Percentiles rank a stretch among this genome's conserved stretches.
Evolutionary conservation across 805 yeast genomes (phyloP).

Genomic region (Saccharomycopsis fodiens): DNA sequence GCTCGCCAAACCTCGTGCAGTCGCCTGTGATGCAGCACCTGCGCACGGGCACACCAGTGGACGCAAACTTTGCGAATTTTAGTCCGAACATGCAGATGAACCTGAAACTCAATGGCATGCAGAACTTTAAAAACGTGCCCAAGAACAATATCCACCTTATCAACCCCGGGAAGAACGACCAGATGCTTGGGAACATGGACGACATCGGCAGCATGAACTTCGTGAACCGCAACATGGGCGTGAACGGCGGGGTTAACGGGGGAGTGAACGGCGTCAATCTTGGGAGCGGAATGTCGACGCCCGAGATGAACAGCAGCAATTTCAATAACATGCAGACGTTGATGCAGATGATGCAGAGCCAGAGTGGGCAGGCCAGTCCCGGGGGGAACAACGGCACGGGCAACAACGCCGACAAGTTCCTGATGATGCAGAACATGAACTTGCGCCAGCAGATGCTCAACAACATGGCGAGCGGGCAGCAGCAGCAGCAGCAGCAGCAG

Average conservation of each 20-base stretch:
- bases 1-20: neutral
- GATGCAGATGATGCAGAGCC: neutral
- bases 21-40: conserved; percentile 9
- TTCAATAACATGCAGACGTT: conserved; percentile 5
- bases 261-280: neutral
- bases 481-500: too few species aligned
- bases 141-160: neutral
- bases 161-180: neutral
- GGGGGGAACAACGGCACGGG: neutral
- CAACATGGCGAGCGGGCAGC: neutral
- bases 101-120: conserved; percentile 1
- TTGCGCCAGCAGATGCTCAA: neutral
- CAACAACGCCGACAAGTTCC: conserved; percentile 2
- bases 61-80: conserved; percentile 8
- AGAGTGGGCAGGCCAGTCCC: neutral
- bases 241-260: neutral
- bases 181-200: neutral
- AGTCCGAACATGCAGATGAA: conserved; percentile 10
- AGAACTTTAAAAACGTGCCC: neutral
- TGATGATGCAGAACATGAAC: conserved; percentile 1
- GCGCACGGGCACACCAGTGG: conserved; percentile 10
- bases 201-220: neutral
- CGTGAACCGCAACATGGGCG: neutral
- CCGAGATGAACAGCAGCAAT: conserved; percentile 3
- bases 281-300: neutral